Evolutionary conservation across 1,284 basidiomycete genomes (phyloP).

Genomic region (Heterobasidion occidentale): DNA sequence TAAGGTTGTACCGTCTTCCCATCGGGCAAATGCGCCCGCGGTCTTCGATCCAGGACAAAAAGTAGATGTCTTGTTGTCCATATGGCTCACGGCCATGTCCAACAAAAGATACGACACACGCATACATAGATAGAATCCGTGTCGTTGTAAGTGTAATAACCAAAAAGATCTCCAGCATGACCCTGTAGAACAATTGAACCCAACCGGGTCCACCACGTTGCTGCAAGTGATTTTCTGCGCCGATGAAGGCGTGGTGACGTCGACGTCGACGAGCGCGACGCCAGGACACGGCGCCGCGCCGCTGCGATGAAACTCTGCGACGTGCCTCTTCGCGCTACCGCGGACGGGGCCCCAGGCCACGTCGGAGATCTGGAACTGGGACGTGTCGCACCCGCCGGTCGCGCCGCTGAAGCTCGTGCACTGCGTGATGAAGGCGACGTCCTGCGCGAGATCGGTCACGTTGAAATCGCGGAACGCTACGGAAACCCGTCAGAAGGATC

Average conservation of each 20-base stretch:
- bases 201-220: conserved; percentile 18
- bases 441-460: conserved; percentile 16
- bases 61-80: no score
- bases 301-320: conserved; percentile 24
- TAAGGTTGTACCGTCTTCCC: conserved; percentile 61
- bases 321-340: conserved; percentile 16
- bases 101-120: no score
- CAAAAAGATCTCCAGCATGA: neutral
- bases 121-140: no score
- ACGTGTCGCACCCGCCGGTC: conserved; percentile 25
- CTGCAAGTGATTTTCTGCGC: conserved; percentile 16
- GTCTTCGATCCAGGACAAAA: no score
- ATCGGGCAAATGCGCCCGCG: conserved; percentile 23
- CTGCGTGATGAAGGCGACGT: conserved; percentile 22
- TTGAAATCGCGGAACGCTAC: conserved; percentile 19
- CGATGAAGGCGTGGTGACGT: conserved; percentile 12
- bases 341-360: conserved; percentile 23
- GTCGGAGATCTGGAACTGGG: conserved; percentile 24
- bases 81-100: no score
- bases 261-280: conserved; percentile 18
- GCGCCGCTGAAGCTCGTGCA: conserved; percentile 25
- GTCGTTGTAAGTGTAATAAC: no score
- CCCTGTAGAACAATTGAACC: conserved; percentile 19
- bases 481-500: neutral
- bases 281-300: conserved; percentile 22